These are phyloP conservation scores for Ophiostoma sp. DNA, from an alignment of 2,329 filamentous ascomycete genomes.

Conservation along the genomic window DNA sequence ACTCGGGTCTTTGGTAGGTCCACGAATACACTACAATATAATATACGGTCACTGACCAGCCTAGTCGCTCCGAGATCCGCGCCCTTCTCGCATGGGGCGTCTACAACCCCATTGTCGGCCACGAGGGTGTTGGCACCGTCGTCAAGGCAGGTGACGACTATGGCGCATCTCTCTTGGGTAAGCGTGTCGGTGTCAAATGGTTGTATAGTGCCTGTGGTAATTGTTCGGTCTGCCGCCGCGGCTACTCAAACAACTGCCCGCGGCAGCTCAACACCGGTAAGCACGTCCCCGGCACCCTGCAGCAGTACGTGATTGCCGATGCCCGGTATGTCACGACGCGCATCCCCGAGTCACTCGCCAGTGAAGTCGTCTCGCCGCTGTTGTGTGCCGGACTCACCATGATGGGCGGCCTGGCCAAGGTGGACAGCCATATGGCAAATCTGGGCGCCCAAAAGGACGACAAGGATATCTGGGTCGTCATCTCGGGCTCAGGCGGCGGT, in stretches of 20 bases:
- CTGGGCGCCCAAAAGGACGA: not conserved
- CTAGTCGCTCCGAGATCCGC: not conserved
- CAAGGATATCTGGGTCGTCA: not conserved
- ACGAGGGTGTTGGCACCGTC: constrained; percentile 7
- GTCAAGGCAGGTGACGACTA: constrained; percentile 8
- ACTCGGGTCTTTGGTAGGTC: constrained; percentile 11
- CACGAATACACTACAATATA: too few relatives aligned
- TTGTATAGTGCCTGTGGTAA: constrained; percentile 13
- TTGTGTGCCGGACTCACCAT: constrained; percentile 19
- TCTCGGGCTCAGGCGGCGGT: not conserved
- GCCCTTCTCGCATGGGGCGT: constrained; percentile 1
- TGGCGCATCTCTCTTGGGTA: not conserved
- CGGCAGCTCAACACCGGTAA: constrained; percentile 12
- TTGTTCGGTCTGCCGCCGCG: not conserved
- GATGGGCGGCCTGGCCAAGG: constrained; percentile 17
- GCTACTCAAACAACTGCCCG: constrained; percentile 17
- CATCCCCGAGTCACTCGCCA: not conserved
- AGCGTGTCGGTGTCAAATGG: constrained; percentile 15
- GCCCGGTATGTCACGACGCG: constrained; percentile 7
- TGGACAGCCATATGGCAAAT: not conserved
- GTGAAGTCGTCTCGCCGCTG: not conserved
- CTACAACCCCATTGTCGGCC: constrained; percentile 14
- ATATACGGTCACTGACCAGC: too few relatives aligned
- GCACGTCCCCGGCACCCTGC: constrained; percentile 10
- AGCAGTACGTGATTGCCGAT: constrained; percentile 12